Evolutionary conservation across 495 filamentous ascomycete genomes (phyloP), one percentile per base, ranked within the genome.

Genomic region (Penicillium canariense): DNA sequence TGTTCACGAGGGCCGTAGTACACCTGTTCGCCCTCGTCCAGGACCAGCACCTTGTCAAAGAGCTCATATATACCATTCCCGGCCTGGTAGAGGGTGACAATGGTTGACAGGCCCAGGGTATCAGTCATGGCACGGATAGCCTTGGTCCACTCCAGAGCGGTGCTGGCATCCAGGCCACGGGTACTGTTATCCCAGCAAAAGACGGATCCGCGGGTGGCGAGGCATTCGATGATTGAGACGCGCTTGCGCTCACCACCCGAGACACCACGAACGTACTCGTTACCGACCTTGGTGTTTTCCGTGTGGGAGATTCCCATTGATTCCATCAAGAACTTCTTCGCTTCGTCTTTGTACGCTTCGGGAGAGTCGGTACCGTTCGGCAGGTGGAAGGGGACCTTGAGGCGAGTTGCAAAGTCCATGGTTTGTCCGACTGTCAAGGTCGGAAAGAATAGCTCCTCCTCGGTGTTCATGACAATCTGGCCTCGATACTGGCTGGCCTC

Each of bases 181-280:
- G 84, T 86, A 22, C 71, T 74, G 56, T 87, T 86, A 50, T 87
- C 84, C 76, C 82, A 87, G 59, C 77, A 81, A 18, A 81, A 80
- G 3, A 87, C 77, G 0, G 81, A 81, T 22, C 77, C 79, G 54
- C 82, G 81, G 3, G 82, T 79, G 2, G 84, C 82, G 20, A 88
- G 60, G 2, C 80, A 84, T 61, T 89, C 86, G 0, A 84, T 80
- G 65, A 88, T 87, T 0, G 81, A 85, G 2, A 87, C 83, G 47
- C 84, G 83, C 63, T 89, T 89, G 47, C 90, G 83, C 69, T 96
- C 90, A 36, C 90, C 90, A 34, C 90, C 90, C 4, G 86, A 90
- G n/a, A 96, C 83, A 59, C 90, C 90, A 20, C 90, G 87, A 35
- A 91, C 79, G 54, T 84, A 89, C 5, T 84, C 81, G 55, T 90